phyloP scores from a whole-genome alignment of 2,329 filamentous ascomycete genomes.

The Pseudogymnoascus sp. region DNA sequence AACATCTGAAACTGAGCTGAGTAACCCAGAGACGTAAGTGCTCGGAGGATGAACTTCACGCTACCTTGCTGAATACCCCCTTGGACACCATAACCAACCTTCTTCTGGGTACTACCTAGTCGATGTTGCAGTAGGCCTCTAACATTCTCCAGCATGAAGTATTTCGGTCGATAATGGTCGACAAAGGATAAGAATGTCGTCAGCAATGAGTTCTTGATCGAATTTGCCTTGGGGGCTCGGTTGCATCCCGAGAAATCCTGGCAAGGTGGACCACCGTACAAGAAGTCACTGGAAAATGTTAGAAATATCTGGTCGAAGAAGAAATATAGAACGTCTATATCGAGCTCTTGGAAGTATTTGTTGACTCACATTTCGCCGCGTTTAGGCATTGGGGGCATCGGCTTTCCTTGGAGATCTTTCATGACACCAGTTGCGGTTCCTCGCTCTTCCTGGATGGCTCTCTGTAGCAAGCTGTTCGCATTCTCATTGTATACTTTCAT shows the following conservation, averaged over 20 bases:
- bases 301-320: background rate
- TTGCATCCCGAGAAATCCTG: slow-evolving; percentile 15
- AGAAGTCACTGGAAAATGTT: slow-evolving; percentile 10
- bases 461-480: slow-evolving; percentile 11
- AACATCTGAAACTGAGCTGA: slow-evolving; percentile 15
- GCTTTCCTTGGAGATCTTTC: slow-evolving; percentile 9
- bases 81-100: background rate
- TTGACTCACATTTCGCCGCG: slow-evolving; percentile 11
- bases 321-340: background rate
- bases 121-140: slow-evolving; percentile 9
- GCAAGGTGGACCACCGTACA: slow-evolving; percentile 17
- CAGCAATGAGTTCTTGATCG: slow-evolving; percentile 18
- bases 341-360: background rate
- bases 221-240: slow-evolving; percentile 9
- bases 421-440: slow-evolving; percentile 6
- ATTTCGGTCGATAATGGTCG: slow-evolving; percentile 20
- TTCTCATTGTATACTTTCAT: slow-evolving; percentile 11
- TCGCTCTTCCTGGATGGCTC: slow-evolving; percentile 10
- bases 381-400: slow-evolving; percentile 11
- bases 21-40: slow-evolving; percentile 17
- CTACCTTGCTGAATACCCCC: background rate
- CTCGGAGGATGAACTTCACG: slow-evolving; percentile 17
- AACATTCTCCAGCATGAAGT: slow-evolving; percentile 23
- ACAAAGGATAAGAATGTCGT: slow-evolving; percentile 16
- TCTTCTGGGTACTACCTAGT: slow-evolving; percentile 13